Evolutionary conservation across 148 eudicot species (phyloP).

Genomic region (Talinum fruticosum): DNA sequence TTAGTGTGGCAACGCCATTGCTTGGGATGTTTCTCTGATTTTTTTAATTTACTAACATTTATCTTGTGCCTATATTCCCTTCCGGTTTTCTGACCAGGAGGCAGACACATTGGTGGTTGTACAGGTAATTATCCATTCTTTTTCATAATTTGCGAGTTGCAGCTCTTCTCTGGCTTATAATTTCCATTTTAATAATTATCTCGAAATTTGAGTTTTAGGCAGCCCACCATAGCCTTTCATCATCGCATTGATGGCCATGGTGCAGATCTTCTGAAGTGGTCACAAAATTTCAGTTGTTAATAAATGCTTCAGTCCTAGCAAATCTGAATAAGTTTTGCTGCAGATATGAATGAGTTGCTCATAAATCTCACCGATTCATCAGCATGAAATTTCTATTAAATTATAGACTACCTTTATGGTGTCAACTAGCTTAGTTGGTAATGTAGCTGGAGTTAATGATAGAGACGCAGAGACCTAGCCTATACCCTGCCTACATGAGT

Average conservation of each 20-base stretch:
- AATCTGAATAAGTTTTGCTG: background rate
- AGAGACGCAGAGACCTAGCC: no score
- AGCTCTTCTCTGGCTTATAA: background rate
- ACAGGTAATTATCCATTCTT: constrained; percentile 52
- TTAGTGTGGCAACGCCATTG: background rate
- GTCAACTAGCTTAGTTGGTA: no score
- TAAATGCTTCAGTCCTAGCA: background rate
- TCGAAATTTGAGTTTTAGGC: background rate
- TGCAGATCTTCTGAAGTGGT: background rate
- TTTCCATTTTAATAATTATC: background rate
- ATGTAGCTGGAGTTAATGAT: no score
- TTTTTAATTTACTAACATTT: background rate
- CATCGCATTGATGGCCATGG: background rate
- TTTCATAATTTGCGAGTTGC: constrained; percentile 5
- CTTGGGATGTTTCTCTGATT: background rate
- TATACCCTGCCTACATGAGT: background rate
- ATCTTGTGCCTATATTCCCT: constrained; percentile 5
- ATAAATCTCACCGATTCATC: no score
- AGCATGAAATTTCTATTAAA: background rate
- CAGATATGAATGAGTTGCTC: background rate
- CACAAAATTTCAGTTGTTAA: background rate
- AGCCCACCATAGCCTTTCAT: background rate
- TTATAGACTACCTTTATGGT: background rate
- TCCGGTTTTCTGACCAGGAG: constrained; percentile 52
- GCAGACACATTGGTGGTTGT: constrained; percentile 87